phyloP scores from a whole-genome alignment of 2,329 filamentous ascomycete species.

The Beauveria caledonica region DNA sequence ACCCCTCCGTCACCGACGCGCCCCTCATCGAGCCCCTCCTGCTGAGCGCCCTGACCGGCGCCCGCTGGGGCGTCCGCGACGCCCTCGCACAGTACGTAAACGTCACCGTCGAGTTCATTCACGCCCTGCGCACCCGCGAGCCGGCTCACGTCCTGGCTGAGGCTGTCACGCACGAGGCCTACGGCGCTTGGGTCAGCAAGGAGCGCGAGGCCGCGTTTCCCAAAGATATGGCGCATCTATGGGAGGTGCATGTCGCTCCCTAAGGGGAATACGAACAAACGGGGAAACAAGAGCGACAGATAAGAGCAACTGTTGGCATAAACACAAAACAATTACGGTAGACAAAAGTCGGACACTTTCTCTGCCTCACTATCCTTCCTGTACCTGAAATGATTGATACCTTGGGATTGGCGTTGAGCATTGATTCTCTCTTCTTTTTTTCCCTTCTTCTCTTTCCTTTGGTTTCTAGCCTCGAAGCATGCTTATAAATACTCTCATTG shows the following conservation, averaged over 20 bases:
- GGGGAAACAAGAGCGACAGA: neutral
- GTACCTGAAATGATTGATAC: conserved; percentile 6
- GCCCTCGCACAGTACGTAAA: conserved; percentile 54
- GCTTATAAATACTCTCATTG: conserved; percentile 7
- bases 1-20: conserved; percentile 59
- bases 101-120: conserved; percentile 48
- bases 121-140: conserved; percentile 34
- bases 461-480: neutral
- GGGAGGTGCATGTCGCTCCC: conserved; percentile 35
- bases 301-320: neutral
- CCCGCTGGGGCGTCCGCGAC: conserved; percentile 46
- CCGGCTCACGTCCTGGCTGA: conserved; percentile 41
- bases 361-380: neutral
- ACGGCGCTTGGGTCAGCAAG: conserved; percentile 32
- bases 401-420: conserved; percentile 9
- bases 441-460: neutral
- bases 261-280: neutral
- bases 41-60: conserved; percentile 52
- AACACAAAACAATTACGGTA: neutral
- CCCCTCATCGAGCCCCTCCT: conserved; percentile 55
- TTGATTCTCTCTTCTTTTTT: neutral
- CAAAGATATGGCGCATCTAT: conserved; percentile 27
- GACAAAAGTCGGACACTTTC: neutral
- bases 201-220: conserved; percentile 25
- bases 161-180: conserved; percentile 34